Base-by-base conservation (phyloP, 768 basidiomycete genomes). In the Tricholoma sp. region DNA sequence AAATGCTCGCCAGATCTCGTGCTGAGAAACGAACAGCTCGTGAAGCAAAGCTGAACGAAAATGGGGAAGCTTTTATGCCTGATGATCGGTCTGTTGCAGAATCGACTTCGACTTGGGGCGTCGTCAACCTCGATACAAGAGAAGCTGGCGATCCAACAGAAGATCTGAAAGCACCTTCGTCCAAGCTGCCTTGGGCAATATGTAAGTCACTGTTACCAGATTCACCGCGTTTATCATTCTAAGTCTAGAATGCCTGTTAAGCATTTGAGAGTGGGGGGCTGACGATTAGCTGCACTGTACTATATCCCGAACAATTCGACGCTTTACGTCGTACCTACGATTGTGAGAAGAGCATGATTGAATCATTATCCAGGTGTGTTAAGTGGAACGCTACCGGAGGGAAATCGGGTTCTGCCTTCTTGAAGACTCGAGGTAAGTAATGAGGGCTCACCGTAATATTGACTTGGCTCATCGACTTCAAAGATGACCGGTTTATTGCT, bases 401-500 rank as follows among this genome's bases (percentile, higher is more conserved):
- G 7, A 98, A 98, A 69, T 97, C 94, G 9, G 95, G 96, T 11
- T 97, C 94, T 4, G 94, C 92, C 0, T 98, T 99, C 73, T 72
- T 98, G 63, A 98, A 98, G 73, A 98, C 96, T 14, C 79, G 86
- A 77, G 95, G 95, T 92, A 58, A 39, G 77, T 62, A 8, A 9
- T 3, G 19, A 21, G 57, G 39, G 18, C 51, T 35, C 24, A 45
- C 54, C 12, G 37, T 16, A 43, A n/a, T 2, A 41, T 45, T 12
- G 47, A 47, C 39, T 19, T 60, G 24, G 63, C 24, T 61, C 18
- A 24, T 32, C 27, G 2, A 54, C 60, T 10, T 60, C 50, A 18
- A 56, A 97, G 96, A 99, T 66, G 94, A 98, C 69, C 93, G 97
- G 5, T 98, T 98, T 78, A 97, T 99, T 62, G 93, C 96, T 32